Conservation (phyloP, 805 yeast genomes). For the Candida maesae region DNA sequence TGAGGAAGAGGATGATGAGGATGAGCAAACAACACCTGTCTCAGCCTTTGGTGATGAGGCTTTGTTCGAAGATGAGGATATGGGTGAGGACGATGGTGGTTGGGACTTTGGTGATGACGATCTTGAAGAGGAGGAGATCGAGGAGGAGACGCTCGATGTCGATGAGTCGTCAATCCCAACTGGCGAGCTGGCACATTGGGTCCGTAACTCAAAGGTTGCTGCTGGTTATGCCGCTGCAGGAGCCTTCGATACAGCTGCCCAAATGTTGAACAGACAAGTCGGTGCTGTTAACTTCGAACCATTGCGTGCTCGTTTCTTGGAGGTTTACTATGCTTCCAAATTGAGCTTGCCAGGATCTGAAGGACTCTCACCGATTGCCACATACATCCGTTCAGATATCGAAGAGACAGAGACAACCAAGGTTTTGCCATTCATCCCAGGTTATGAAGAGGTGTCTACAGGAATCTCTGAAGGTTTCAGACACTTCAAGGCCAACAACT, state of each 20-base stretch:
- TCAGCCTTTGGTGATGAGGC: constrained; percentile 32
- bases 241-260: constrained; percentile 93
- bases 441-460: constrained; percentile 60
- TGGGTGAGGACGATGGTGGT: constrained; percentile 49
- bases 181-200: constrained; percentile 72
- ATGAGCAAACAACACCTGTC: constrained; percentile 18
- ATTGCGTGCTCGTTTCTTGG: constrained; percentile 74
- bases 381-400: constrained; percentile 60
- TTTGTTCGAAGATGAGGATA: constrained; percentile 41
- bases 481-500: constrained; percentile 76
- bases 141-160: constrained; percentile 41
- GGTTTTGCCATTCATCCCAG: constrained; percentile 69
- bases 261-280: constrained; percentile 81
- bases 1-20: constrained; percentile 22
- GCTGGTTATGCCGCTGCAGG: constrained; percentile 96
- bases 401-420: constrained; percentile 49
- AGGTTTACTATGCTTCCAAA: constrained; percentile 78
- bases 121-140: constrained; percentile 63
- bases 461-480: constrained; percentile 70
- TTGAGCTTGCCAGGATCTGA: constrained; percentile 65
- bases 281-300: constrained; percentile 90
- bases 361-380: constrained; percentile 67
- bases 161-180: constrained; percentile 28
- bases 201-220: constrained; percentile 82
- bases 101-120: constrained; percentile 85